Evolutionary conservation across 2,329 filamentous ascomycete genomes (phyloP).

Genomic region (Aspergillus ibericus): DNA sequence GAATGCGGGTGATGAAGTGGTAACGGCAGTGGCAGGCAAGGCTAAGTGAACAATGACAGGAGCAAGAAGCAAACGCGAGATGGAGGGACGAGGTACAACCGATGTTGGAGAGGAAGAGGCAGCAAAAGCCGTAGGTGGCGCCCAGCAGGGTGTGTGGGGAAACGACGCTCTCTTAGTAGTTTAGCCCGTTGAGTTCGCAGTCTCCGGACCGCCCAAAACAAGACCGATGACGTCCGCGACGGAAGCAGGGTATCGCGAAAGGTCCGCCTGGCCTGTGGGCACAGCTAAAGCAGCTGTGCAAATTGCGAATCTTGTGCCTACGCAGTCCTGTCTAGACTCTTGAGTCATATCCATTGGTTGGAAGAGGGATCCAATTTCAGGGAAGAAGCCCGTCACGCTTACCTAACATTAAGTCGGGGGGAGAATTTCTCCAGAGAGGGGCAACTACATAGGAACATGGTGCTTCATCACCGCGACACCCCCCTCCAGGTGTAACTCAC

Average conservation of each 20-base stretch:
- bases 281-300: neutral
- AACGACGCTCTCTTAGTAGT: conserved; percentile 12
- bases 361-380: conserved; percentile 21
- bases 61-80: conserved; percentile 11
- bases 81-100: conserved; percentile 12
- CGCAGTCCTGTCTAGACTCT: conserved; percentile 14
- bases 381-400: conserved; percentile 12
- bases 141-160: conserved; percentile 31
- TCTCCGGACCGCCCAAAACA: conserved; percentile 25
- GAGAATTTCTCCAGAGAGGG: neutral
- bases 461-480: neutral
- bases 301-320: neutral
- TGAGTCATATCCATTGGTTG: conserved; percentile 17
- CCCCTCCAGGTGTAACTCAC: neutral
- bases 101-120: conserved; percentile 16
- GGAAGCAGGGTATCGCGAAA: conserved; percentile 22
- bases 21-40: conserved; percentile 6
- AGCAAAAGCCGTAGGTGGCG: conserved; percentile 25
- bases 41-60: conserved; percentile 2
- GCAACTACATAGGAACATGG: neutral
- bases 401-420: conserved; percentile 9
- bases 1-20: neutral
- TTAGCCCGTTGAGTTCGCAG: conserved; percentile 17
- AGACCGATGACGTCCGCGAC: conserved; percentile 36
- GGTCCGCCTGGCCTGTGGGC: conserved; percentile 2